A percentile compares a stretch with the other conserved stretches of the same genome.
These are phyloP conservation scores for Ascochyta rabiei DNA, from an alignment of 2,329 filamentous ascomycete species.

Conservation along the genomic window DNA sequence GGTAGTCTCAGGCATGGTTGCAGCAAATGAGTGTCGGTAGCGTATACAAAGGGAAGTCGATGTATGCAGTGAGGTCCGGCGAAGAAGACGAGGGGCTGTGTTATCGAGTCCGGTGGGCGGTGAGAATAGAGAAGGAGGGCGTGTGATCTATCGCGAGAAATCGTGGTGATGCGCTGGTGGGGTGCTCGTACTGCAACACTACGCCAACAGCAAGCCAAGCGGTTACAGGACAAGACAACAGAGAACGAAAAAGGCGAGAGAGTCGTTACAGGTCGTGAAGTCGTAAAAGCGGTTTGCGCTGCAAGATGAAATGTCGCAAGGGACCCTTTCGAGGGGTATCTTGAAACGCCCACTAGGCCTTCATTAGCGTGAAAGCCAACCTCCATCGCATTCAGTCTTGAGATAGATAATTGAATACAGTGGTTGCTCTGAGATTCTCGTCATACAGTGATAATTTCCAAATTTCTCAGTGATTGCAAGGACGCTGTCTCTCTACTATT, in stretches of 20 bases:
- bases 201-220: constrained; percentile 2
- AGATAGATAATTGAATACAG: no score
- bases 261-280: constrained; percentile 41
- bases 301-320: constrained; percentile 9
- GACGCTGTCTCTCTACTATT: no score
- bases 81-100: constrained; percentile 1
- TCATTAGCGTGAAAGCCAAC: constrained; percentile 12
- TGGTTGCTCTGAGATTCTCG: no score
- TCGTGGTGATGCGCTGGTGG: constrained; percentile 11
- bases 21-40: constrained; percentile 9
- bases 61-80: neutral
- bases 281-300: constrained; percentile 28
- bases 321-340: constrained; percentile 12
- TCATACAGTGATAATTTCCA: no score
- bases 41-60: neutral
- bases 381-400: neutral
- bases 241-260: constrained; percentile 26
- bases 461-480: no score
- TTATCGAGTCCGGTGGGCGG: constrained; percentile 15
- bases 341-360: constrained; percentile 11
- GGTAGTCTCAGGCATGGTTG: constrained; percentile 49
- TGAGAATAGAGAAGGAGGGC: constrained; percentile 18
- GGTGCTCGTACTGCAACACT: constrained; percentile 1
- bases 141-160: constrained; percentile 19
- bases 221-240: constrained; percentile 12